Evolutionary conservation across 2,329 filamentous ascomycete genomes (phyloP).

Genomic region (Pseudogymnoascus sp.): DNA sequence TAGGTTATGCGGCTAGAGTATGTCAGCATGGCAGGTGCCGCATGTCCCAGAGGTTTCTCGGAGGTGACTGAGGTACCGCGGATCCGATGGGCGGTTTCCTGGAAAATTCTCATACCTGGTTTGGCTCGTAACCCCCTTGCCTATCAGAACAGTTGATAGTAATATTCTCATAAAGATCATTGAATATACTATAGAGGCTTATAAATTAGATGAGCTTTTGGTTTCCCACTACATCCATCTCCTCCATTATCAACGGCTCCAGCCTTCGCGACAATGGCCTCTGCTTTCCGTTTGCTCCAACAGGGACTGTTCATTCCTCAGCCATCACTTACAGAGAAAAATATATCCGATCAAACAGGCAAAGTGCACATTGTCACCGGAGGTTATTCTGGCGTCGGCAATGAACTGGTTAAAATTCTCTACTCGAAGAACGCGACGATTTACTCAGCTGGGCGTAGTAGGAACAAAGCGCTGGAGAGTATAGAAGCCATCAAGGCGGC

Average conservation of each 20-base stretch:
- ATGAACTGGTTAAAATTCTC: constrained; percentile 43
- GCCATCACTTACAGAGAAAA: constrained; percentile 33
- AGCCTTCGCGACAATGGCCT: background rate
- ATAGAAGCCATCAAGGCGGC: constrained; percentile 31
- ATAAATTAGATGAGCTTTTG: background rate
- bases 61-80: background rate
- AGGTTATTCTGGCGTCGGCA: constrained; percentile 35
- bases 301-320: constrained; percentile 22
- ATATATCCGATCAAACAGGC: constrained; percentile 32
- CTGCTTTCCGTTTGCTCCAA: background rate
- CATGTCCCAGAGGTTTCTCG: background rate
- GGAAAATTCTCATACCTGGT: background rate
- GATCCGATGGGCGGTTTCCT: background rate
- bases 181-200: background rate
- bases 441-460: constrained; percentile 42
- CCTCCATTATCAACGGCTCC: background rate
- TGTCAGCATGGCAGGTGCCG: background rate
- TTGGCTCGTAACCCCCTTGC: background rate
- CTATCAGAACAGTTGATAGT: background rate
- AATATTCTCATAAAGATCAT: background rate
- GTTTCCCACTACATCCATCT: background rate
- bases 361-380: constrained; percentile 41
- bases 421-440: constrained; percentile 44
- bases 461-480: constrained; percentile 31
- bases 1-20: background rate